phyloP scores from a whole-genome alignment of 495 filamentous ascomycete genomes.

The Talaromyces adpressus region DNA sequence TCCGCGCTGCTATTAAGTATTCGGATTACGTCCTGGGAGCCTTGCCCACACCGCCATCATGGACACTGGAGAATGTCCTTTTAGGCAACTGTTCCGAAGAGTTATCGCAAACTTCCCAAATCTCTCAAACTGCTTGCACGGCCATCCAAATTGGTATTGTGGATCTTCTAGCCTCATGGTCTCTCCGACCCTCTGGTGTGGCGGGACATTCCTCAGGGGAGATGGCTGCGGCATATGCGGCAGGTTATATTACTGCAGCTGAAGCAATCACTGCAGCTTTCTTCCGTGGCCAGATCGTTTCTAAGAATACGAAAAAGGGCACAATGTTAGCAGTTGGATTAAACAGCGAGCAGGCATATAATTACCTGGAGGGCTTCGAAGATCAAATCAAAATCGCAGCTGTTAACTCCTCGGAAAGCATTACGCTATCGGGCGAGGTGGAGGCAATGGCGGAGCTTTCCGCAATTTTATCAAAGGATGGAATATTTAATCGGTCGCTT shows the following conservation, averaged over 20 bases:
- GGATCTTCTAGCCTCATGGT: slow-evolving; percentile 8
- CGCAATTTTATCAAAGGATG: not conserved
- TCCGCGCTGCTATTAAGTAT: slow-evolving; percentile 24
- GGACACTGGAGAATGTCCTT: slow-evolving; percentile 31
- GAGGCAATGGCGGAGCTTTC: slow-evolving; percentile 29
- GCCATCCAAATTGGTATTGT: slow-evolving; percentile 36
- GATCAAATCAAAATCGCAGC: slow-evolving; percentile 34
- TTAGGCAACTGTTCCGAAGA: not conserved
- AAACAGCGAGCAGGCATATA: slow-evolving; percentile 13
- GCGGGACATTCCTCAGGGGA: slow-evolving; percentile 18
- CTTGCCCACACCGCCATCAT: slow-evolving; percentile 34
- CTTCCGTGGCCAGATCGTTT: slow-evolving; percentile 10
- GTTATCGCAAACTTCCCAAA: not conserved
- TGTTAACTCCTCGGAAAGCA: slow-evolving; percentile 45
- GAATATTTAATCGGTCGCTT: slow-evolving; percentile 20
- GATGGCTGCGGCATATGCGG: slow-evolving; percentile 18
- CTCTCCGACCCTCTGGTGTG: slow-evolving; percentile 4
- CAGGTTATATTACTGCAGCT: slow-evolving; percentile 8
- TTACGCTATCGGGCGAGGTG: slow-evolving; percentile 32
- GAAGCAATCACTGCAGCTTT: slow-evolving; percentile 10
- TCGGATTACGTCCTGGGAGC: slow-evolving; percentile 35
- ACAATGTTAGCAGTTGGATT: slow-evolving; percentile 38
- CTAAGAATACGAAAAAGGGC: slow-evolving; percentile 11
- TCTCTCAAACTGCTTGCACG: slow-evolving; percentile 21
- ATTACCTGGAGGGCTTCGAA: slow-evolving; percentile 15